Evolutionary conservation across 768 basidiomycete species (phyloP).

Genomic region (Termitomyces sp.): DNA sequence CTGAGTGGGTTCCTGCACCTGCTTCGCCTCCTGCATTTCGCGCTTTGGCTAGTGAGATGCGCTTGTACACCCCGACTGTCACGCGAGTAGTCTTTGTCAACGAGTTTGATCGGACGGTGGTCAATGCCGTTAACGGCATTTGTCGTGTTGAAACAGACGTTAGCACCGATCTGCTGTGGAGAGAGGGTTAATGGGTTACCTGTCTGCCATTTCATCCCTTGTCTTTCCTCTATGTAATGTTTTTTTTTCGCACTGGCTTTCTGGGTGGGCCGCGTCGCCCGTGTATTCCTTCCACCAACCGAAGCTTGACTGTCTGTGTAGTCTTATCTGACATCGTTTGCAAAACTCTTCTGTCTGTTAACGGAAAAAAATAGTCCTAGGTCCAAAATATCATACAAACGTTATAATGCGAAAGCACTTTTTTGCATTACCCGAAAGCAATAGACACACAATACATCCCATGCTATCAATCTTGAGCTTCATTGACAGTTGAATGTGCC

Average conservation of each 20-base stretch:
- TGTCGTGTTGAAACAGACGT: conserved; percentile 26
- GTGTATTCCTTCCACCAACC: neutral
- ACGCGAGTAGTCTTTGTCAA: conserved; percentile 53
- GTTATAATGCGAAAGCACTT: neutral
- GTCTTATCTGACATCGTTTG: neutral
- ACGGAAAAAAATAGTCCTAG: neutral
- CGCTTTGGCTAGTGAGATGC: conserved; percentile 53
- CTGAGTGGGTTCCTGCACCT: conserved; percentile 59
- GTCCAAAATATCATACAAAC: neutral
- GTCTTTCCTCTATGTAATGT: neutral
- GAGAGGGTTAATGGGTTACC: conserved; percentile 19
- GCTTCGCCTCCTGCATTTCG: conserved; percentile 45
- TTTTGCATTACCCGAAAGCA: too few relatives aligned
- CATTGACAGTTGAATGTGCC: neutral
- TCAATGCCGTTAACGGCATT: conserved; percentile 29
- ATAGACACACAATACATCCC: neutral
- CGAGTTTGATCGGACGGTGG: conserved; percentile 53
- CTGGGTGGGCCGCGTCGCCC: neutral
- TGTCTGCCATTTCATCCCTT: neutral
- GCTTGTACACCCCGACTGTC: conserved; percentile 51
- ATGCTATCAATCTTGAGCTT: neutral
- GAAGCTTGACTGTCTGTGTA: conserved; percentile 1
- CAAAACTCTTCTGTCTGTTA: neutral
- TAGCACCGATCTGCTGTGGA: conserved; percentile 27
- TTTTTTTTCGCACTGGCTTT: neutral